Conservation (phyloP, 768 basidiomycete species). For the Lactarius vividus region DNA sequence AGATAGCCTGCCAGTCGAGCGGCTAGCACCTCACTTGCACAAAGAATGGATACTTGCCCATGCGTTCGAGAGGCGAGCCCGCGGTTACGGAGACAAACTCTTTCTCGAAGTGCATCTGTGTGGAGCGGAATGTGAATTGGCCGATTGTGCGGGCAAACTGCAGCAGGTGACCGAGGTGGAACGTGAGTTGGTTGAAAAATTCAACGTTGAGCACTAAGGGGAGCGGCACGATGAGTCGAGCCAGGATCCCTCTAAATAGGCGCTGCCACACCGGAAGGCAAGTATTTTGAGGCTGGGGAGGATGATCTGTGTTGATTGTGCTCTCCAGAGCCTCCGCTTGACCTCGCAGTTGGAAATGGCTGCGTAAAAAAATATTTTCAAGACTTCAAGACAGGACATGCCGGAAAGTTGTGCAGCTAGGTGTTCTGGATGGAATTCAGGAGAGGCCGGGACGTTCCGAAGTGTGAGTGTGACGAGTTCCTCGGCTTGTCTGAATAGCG, state of each 20-base stretch:
- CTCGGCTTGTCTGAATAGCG: not conserved
- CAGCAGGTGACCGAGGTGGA: not conserved
- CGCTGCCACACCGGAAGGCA: not conserved
- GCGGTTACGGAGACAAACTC: not conserved
- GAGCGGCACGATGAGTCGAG: not conserved
- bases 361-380: conserved; percentile 3
- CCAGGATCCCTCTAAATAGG: conserved; percentile 3
- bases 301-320: not conserved
- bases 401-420: not conserved
- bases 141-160: not conserved
- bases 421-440: conserved; percentile 3
- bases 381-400: conserved; percentile 5
- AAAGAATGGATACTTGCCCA: not conserved
- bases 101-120: not conserved
- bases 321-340: not conserved
- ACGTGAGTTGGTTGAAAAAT: not conserved
- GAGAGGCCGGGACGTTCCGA: not conserved
- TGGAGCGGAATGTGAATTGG: not conserved
- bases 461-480: not conserved
- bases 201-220: not conserved
- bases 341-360: not conserved
- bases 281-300: not conserved
- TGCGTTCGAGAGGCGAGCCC: too few species aligned
- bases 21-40: not conserved
- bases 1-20: not conserved